Conservation (phyloP, 2,329 filamentous ascomycete species). For the Pseudogymnoascus sp. region DNA sequence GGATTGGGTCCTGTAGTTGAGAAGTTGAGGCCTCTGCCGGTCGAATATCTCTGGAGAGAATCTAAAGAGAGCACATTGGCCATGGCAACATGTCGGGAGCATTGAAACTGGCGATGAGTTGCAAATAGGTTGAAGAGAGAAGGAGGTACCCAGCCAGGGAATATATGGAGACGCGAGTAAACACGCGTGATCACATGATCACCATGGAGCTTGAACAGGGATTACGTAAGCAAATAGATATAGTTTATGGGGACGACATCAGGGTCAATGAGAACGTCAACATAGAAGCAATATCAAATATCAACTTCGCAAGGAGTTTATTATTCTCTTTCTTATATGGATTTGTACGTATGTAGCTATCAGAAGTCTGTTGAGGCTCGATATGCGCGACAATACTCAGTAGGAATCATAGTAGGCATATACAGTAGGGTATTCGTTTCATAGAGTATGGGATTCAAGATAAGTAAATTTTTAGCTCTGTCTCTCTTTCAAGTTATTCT, state of each 20-base stretch:
- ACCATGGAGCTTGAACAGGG: background rate
- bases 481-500: background rate
- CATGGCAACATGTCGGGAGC: background rate
- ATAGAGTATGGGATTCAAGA: background rate
- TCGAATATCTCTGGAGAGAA: slow-evolving; percentile 11
- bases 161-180: background rate
- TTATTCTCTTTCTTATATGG: background rate
- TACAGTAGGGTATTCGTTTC: background rate
- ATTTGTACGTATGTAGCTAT: background rate
- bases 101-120: background rate
- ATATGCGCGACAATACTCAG: background rate
- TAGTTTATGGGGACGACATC: background rate
- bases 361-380: background rate
- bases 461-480: background rate
- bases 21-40: slow-evolving; percentile 16
- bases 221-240: background rate
- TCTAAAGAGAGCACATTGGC: background rate
- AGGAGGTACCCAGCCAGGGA: background rate
- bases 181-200: background rate
- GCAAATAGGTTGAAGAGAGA: background rate
- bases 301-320: background rate
- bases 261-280: background rate
- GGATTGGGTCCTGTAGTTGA: slow-evolving; percentile 22
- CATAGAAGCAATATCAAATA: background rate
- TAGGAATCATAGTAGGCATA: background rate